Base-by-base conservation (phyloP, 75 land plant genomes). In the Larix kaempferi region DNA sequence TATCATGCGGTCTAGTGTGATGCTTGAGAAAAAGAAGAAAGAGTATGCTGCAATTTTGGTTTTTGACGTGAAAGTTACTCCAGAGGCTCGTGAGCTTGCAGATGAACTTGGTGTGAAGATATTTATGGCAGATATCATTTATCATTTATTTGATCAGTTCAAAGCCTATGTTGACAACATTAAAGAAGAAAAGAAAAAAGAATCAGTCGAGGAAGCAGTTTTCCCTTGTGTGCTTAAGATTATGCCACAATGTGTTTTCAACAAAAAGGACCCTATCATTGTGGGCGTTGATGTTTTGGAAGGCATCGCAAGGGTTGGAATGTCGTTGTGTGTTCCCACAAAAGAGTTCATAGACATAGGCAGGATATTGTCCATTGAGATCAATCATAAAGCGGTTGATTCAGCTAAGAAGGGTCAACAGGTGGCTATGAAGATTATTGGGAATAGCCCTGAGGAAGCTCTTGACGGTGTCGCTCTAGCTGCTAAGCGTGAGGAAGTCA, bases 61-160 rank as follows among this genome's bases (percentile, higher is more conserved):
- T 23, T 96, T 96, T 84, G 99, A 96, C 89, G 99, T 96, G 35
- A 96, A 94, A 84, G 93, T 95, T 17, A 96, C 97, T 56, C 95
- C 94, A 11, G 99, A 96, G 75, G 98, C 97, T 33, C 89, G 88
- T 27, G 93, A 96, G 65, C 89, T 94, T 74, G 99, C 99, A 54
- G 99, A 96, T 35, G 99, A 94, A 69, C 37, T 77, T 29, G 99
- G 98, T 19, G 99, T 96, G 76, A 90, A 82, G 77, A 92, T 96
- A 21, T 96, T 96, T 81, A 91, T 86, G 57, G 99, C 99, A 69
- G 99, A 96, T 81, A 96, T 96, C 35, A 96, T 96, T 58, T 96
- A 96, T 76, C 99, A 96, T 83, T 80, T 96, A 26, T 96, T 94
- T 82, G 99, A 94, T 77, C 99, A 96, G 74, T 96, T 96, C 81